phyloP scores from a whole-genome alignment of 1,139 yeast genomes.

The Pichia sp. region DNA sequence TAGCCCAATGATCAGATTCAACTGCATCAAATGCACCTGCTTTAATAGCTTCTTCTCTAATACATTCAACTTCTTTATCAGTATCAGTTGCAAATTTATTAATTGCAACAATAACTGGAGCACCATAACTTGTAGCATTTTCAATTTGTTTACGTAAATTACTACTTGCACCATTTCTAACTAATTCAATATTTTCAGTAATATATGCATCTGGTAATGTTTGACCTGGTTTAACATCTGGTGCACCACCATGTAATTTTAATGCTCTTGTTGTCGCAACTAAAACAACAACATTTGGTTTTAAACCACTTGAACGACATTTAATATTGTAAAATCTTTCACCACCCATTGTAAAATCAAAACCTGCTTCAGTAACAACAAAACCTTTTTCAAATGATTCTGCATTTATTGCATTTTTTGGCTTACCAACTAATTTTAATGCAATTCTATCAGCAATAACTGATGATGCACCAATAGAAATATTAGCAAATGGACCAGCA shows the following conservation, averaged over 20 bases:
- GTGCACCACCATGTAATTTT: conserved; percentile 79
- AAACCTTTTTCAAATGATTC: conserved; percentile 43
- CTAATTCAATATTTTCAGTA: conserved; percentile 59
- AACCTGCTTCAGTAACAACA: conserved; percentile 81
- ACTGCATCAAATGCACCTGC: conserved; percentile 78
- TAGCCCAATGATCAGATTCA: conserved; percentile 72
- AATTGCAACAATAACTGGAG: conserved; percentile 76
- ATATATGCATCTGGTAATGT: conserved; percentile 62
- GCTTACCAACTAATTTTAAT: conserved; percentile 51
- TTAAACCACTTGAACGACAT: conserved; percentile 67
- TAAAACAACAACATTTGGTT: conserved; percentile 68
- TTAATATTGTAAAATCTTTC: conserved; percentile 77
- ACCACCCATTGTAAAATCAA: conserved; percentile 87
- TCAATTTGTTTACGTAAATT: conserved; percentile 71
- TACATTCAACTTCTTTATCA: conserved; percentile 57
- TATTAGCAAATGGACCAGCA: conserved; percentile 84
- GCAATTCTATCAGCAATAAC: conserved; percentile 74
- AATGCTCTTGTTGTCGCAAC: conserved; percentile 79
- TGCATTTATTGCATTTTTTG: conserved; percentile 30
- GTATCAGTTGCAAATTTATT: conserved; percentile 71
- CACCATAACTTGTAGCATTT: conserved; percentile 64
- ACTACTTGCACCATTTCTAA: conserved; percentile 54
- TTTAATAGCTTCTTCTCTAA: conserved; percentile 54
- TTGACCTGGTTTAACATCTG: conserved; percentile 79
- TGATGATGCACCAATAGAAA: conserved; percentile 79